These are phyloP conservation scores for Diaporthe sp. DNA, from an alignment of 2,329 filamentous ascomycete genomes.

Conservation along the genomic window DNA sequence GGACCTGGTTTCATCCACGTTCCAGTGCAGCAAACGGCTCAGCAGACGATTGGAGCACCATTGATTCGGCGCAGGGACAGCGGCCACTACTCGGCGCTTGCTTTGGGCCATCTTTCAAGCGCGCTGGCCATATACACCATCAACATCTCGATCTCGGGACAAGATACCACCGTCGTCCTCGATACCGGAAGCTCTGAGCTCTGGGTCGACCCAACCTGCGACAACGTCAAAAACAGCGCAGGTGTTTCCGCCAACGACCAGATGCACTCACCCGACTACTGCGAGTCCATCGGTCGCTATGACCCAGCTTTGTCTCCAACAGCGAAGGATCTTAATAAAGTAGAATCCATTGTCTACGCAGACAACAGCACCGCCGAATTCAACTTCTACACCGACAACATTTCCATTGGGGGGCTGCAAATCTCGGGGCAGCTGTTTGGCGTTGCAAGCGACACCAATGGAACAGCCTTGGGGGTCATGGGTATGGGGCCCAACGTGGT, in stretches of 20 bases:
- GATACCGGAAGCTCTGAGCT: slow-evolving; percentile 45
- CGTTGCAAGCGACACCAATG: slow-evolving; percentile 16
- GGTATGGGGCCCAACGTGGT: not conserved
- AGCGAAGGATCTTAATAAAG: not conserved
- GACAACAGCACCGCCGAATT: not conserved
- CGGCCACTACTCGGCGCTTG: not conserved
- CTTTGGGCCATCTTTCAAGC: not conserved
- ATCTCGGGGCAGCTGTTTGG: slow-evolving; percentile 28
- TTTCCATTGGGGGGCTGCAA: slow-evolving; percentile 26
- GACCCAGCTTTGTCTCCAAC: slow-evolving; percentile 21
- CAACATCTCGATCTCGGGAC: slow-evolving; percentile 33
- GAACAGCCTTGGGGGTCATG: slow-evolving; percentile 7
- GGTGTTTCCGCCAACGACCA: not conserved
- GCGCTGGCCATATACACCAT: not conserved
- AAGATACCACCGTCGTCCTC: slow-evolving; percentile 45
- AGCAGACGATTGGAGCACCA: not conserved
- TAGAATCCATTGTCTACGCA: not conserved
- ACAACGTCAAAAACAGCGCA: not conserved
- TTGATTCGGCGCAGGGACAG: not conserved
- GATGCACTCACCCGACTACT: slow-evolving; percentile 17
- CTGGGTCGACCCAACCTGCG: slow-evolving; percentile 42
- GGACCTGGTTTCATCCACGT: not conserved
- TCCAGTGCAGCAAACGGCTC: slow-evolving; percentile 2
- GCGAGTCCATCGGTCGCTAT: slow-evolving; percentile 19
- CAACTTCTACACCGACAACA: slow-evolving; percentile 6